These are phyloP conservation scores for Eucalyptus sp. DNA, from an alignment of 345 rosid species.

Conservation along the genomic window DNA sequence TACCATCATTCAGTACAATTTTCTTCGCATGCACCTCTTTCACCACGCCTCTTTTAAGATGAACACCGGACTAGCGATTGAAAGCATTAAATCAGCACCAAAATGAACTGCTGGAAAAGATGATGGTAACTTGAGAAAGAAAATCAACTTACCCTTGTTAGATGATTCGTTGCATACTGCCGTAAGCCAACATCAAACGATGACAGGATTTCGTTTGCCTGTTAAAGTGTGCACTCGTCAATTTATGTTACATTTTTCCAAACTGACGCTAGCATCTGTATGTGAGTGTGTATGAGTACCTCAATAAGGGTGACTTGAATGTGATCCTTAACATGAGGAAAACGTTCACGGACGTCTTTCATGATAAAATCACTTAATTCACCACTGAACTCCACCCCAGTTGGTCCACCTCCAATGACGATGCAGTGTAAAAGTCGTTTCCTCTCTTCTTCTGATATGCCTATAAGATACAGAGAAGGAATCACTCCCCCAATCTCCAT, in stretches of 20 bases:
- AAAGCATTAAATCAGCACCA: background rate
- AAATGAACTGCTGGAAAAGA: background rate
- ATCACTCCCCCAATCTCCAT: background rate
- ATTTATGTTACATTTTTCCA: background rate
- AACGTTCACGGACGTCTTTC: constrained; percentile 76
- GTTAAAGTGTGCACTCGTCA: background rate
- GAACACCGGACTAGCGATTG: constrained; percentile 30
- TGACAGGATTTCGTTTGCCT: constrained; percentile 88
- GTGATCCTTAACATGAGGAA: constrained; percentile 61
- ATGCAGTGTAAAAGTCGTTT: constrained; percentile 58
- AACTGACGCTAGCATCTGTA: too few relatives aligned
- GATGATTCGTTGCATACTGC: constrained; percentile 55
- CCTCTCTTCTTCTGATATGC: constrained; percentile 64
- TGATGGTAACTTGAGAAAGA: background rate
- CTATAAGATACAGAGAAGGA: constrained; percentile 9
- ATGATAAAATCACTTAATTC: constrained; percentile 91
- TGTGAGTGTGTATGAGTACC: constrained; percentile 16
- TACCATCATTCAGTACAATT: constrained; percentile 47
- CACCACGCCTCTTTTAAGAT: constrained; percentile 43
- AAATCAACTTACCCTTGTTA: constrained; percentile 31
- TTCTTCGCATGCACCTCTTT: constrained; percentile 46
- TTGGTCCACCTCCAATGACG: constrained; percentile 92
- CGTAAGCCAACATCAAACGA: constrained; percentile 69
- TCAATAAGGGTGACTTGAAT: constrained; percentile 85
- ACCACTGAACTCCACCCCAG: constrained; percentile 92